Evolutionary conservation across 176 grass and related monocot species (phyloP).

Genomic region (Aegilops longissima): DNA sequence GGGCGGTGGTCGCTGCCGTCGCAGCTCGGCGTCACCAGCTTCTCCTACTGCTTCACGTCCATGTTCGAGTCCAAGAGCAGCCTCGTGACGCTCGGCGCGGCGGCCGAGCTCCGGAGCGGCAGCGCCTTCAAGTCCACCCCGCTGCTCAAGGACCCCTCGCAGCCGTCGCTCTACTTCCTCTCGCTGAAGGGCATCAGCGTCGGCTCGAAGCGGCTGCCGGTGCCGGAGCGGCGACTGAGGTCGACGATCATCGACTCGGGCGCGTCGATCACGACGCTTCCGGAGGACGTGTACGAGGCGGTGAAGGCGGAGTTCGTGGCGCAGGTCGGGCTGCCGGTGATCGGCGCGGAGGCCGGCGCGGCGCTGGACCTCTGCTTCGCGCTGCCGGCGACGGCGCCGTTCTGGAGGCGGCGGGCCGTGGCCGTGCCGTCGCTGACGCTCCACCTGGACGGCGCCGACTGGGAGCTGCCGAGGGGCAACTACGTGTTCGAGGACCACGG

Average conservation of each 20-base stretch:
- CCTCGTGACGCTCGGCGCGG: constrained; percentile 64
- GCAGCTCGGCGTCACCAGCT: constrained; percentile 57
- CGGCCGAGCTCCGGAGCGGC: constrained; percentile 37
- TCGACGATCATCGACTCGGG: constrained; percentile 85
- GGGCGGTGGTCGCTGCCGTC: constrained; percentile 47
- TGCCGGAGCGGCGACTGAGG: constrained; percentile 34
- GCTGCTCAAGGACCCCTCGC: constrained; percentile 39
- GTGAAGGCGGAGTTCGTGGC: constrained; percentile 62
- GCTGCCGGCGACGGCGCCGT: constrained; percentile 30
- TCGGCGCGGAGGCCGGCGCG: constrained; percentile 6
- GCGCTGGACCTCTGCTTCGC: constrained; percentile 73
- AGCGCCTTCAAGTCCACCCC: constrained; percentile 31
- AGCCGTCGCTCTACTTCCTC: constrained; percentile 72
- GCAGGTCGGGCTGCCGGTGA: constrained; percentile 44
- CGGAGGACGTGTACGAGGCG: constrained; percentile 45
- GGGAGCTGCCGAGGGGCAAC: constrained; percentile 62
- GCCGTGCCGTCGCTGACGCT: constrained; percentile 62
- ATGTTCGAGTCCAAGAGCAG: constrained; percentile 61
- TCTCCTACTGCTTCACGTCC: constrained; percentile 84
- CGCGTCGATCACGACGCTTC: constrained; percentile 59
- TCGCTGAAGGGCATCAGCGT: constrained; percentile 53
- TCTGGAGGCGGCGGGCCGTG: background rate
- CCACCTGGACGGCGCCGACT: constrained; percentile 84
- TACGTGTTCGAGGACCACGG: constrained; percentile 55
- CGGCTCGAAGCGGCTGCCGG: constrained; percentile 39